Evolutionary conservation across 306 rosid genomes (phyloP).

Genomic region (Urtica urens): DNA sequence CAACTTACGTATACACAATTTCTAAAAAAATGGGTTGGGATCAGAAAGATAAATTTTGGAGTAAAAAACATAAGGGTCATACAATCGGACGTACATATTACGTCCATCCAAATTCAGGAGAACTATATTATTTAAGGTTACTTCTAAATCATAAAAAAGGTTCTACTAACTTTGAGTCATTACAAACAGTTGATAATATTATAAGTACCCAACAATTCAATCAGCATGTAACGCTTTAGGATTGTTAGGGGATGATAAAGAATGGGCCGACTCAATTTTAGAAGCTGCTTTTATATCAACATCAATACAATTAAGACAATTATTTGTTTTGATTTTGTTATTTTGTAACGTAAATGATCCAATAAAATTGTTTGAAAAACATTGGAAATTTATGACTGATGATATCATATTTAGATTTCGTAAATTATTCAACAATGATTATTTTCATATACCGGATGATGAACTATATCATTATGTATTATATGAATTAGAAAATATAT

Average conservation of each 20-base stretch:
- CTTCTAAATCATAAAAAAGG: slow-evolving; percentile 1
- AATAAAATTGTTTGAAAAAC: not conserved
- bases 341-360: not conserved
- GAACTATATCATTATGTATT: not conserved
- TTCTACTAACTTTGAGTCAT: not conserved
- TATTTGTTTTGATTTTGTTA: not conserved
- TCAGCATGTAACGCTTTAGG: not conserved
- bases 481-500: not conserved
- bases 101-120: not conserved
- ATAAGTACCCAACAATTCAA: not conserved
- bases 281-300: not conserved
- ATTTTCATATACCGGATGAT: not conserved
- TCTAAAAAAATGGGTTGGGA: not conserved
- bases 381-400: not conserved
- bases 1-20: not conserved
- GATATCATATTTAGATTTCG: not conserved
- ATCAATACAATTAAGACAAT: not conserved
- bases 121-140: not conserved
- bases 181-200: not conserved
- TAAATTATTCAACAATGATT: not conserved
- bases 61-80: too few species aligned
- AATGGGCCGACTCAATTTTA: not conserved
- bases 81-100: not conserved
- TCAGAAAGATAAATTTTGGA: not conserved
- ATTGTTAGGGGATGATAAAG: not conserved